Percentiles rank a stretch among this genome's conserved stretches.
Conservation (phyloP, 192 early-diverging fungal genomes). For the Backusella luteola region DNA sequence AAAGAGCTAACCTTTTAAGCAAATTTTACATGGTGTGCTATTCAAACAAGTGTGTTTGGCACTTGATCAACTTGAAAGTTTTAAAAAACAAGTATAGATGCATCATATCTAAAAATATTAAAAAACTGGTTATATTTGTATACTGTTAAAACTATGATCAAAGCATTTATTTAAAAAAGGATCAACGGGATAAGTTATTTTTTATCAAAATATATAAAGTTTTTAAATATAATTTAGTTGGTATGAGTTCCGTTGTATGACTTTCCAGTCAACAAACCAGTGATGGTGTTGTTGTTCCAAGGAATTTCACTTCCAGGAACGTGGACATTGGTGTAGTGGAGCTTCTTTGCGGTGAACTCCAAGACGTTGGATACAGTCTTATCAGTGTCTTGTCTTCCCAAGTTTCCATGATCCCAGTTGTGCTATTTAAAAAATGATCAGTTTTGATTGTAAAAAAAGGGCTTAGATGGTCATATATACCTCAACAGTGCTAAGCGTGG, state of each 20-base stretch:
- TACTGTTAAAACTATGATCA: not conserved
- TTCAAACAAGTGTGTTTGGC: no score
- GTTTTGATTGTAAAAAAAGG: not conserved
- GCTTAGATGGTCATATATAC: not conserved
- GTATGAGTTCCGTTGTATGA: constrained; percentile 1
- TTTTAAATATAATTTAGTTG: not conserved
- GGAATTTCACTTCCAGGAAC: constrained; percentile 33
- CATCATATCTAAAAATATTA: no score
- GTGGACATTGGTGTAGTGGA: constrained; percentile 38
- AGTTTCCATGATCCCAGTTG: constrained; percentile 62
- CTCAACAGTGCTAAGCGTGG: constrained; percentile 58
- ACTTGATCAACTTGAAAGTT: not conserved
- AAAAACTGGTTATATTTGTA: no score
- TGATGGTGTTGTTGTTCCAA: constrained; percentile 33
- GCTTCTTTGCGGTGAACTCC: constrained; percentile 31
- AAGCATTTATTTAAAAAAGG: not conserved
- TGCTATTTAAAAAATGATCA: constrained; percentile 22
- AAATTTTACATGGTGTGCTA: no score
- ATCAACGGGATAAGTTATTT: not conserved
- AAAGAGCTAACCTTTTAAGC: not conserved
- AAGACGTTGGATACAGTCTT: constrained; percentile 48
- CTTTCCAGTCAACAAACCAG: constrained; percentile 36
- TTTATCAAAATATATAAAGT: not conserved
- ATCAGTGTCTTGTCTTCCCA: constrained; percentile 57
- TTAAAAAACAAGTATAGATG: no score